A percentile compares a stretch with the other conserved stretches of the same genome.
Evolutionary conservation across 768 basidiomycete species (phyloP).

Genomic region (Lactarius vividus): DNA sequence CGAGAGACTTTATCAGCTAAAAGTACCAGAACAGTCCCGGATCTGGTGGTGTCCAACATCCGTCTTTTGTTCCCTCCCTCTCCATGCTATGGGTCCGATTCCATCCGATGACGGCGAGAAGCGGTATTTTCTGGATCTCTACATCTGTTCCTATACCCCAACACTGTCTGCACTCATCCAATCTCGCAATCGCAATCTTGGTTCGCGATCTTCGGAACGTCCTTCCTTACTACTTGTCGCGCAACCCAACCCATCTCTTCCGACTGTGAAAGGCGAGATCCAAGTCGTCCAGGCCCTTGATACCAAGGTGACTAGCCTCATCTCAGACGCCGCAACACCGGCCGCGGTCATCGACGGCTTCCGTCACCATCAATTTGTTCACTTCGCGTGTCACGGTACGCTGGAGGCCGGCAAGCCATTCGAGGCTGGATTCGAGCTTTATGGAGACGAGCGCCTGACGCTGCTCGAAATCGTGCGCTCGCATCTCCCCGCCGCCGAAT

Average conservation of each 20-base stretch:
- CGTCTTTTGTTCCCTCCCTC: constrained; percentile 14
- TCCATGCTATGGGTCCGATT: constrained; percentile 24
- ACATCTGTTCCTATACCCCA: constrained; percentile 7
- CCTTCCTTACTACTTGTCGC: neutral
- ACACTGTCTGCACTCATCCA: too few species aligned
- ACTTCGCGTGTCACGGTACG: constrained; percentile 12
- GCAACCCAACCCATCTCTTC: constrained; percentile 2
- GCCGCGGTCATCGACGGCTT: neutral
- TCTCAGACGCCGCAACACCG: too few species aligned
- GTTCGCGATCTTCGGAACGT: too few species aligned
- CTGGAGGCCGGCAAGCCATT: neutral
- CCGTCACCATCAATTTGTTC: neutral
- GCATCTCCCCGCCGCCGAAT: too few species aligned
- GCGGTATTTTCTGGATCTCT: constrained; percentile 6
- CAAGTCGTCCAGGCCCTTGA: neutral
- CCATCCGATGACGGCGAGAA: neutral
- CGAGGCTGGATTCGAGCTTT: neutral
- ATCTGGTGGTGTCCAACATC: constrained; percentile 23
- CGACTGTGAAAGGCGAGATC: neutral
- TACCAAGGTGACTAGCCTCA: neutral
- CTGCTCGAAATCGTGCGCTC: too few species aligned
- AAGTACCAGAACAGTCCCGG: constrained; percentile 1
- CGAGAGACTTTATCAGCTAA: neutral
- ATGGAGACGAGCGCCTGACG: neutral
- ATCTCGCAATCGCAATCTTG: too few species aligned